These are phyloP conservation scores for Fistulina hepatica DNA, from an alignment of 1,284 basidiomycete species.

Conservation along the genomic window DNA sequence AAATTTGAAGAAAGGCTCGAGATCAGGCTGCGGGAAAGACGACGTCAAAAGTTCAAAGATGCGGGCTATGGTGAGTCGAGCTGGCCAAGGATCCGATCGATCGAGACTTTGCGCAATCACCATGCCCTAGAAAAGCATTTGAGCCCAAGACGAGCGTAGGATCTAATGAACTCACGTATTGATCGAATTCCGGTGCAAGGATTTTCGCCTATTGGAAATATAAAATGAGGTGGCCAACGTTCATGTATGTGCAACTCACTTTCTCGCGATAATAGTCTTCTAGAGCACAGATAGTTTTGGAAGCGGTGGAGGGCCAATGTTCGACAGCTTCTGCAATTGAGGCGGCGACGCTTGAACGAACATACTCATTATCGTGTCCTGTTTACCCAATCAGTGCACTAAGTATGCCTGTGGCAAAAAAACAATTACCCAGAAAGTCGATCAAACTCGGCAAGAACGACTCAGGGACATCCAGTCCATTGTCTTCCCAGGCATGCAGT, in stretches of 20 bases:
- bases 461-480: conserved; percentile 84
- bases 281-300: conserved; percentile 34
- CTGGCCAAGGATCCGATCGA: conserved; percentile 86
- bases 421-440: conserved; percentile 58
- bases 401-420: too few species aligned
- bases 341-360: conserved; percentile 62
- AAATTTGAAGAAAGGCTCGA: conserved; percentile 82
- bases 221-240: too few species aligned
- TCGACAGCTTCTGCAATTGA: conserved; percentile 75
- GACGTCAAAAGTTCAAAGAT: conserved; percentile 67
- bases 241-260: too few species aligned
- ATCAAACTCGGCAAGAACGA: conserved; percentile 57
- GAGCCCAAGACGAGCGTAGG: conserved; percentile 6
- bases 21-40: conserved; percentile 50
- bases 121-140: conserved; percentile 61
- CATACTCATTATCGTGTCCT: conserved; percentile 79
- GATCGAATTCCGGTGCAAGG: conserved; percentile 81
- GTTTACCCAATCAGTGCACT: too few species aligned
- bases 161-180: conserved; percentile 54
- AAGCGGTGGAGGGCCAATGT: conserved; percentile 44
- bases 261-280: conserved; percentile 78
- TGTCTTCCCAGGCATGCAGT: conserved; percentile 87
- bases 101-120: conserved; percentile 85
- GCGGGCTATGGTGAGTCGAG: conserved; percentile 68
- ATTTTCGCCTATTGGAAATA: too few species aligned